phyloP scores from a whole-genome alignment of 2,329 filamentous ascomycete species.

The Fusarium pseudonygamai region DNA sequence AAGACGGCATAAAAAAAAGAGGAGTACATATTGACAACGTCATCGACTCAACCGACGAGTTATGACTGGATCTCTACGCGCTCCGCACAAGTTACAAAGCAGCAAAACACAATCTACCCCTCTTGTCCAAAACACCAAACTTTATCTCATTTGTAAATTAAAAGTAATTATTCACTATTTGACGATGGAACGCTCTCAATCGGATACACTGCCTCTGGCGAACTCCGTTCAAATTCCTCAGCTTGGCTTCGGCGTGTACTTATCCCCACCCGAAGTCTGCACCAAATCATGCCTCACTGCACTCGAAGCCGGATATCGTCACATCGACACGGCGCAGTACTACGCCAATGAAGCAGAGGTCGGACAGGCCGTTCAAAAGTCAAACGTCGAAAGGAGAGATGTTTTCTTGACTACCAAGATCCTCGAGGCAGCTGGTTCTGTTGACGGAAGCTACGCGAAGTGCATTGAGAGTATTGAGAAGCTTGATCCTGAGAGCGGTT shows the following conservation, averaged over 20 bases:
- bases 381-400: slow-evolving; percentile 55
- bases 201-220: slow-evolving; percentile 36
- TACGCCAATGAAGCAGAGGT: slow-evolving; percentile 56
- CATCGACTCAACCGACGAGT: slow-evolving; percentile 15
- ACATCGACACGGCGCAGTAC: slow-evolving; percentile 60
- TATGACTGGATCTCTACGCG: slow-evolving; percentile 27
- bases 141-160: background rate
- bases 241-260: slow-evolving; percentile 77
- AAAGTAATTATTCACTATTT: too few species aligned
- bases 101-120: slow-evolving; percentile 8
- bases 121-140: background rate
- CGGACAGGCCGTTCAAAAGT: slow-evolving; percentile 57
- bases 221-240: slow-evolving; percentile 61
- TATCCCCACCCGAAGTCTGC: slow-evolving; percentile 63
- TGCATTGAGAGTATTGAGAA: slow-evolving; percentile 70
- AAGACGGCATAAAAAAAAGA: background rate
- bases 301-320: slow-evolving; percentile 63
- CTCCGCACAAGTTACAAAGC: background rate
- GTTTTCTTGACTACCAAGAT: slow-evolving; percentile 67
- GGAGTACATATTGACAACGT: slow-evolving; percentile 8
- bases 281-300: slow-evolving; percentile 65
- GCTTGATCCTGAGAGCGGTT: slow-evolving; percentile 64
- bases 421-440: slow-evolving; percentile 52
- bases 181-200: slow-evolving; percentile 17
- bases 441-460: slow-evolving; percentile 68